Base-by-base conservation (phyloP, 2,329 filamentous ascomycete species). In the Hyphodiscus sp. region DNA sequence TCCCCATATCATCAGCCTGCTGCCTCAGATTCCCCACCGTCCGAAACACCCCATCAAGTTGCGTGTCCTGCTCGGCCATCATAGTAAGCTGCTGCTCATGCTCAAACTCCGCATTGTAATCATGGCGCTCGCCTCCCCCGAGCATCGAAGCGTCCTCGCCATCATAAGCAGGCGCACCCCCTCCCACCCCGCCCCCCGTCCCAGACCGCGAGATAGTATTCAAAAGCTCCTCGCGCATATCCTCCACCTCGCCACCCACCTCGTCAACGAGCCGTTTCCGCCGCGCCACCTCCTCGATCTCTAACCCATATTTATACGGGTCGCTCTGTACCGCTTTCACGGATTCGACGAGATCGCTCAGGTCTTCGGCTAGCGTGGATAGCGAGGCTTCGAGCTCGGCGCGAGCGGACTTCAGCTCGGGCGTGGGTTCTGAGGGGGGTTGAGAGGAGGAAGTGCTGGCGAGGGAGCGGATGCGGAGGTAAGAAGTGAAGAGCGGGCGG, bases 1-100 rank as follows among this genome's bases (percentile, higher is more conserved):
- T 78, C 1, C 94, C 92, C 92, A 99, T 99, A 63, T 91, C 89
- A 71, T 95, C 86, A 1, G 94, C 95, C 76, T 97, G 94, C 67
- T 87, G 79, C 52, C 92, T 78, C 67, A 99, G 73, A 68, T 91
- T 96, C 2, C 91, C 92, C 20, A 99, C 94, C 1, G 92, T 97
- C 61, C 85, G 82, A 68, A 95, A 96, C 46, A 99, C 92, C 16
- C 88, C 89, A 68, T 97, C 92, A 1, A 99, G 78, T 64, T 94
- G 87, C 72, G 91, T 79, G 68, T 99, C 94, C 75, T 99, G 94
- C 71, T 96, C 90, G 61, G 86, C 82, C 87, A 99, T 91, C 72
- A 99, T 87, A 72, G 91, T 82, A 67, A 87, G 69, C 74, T 99
- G 95, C 68, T 95, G 83, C 72, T 94, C 86, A 70, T 95, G 87